Evolutionary conservation across 257 asterid species (phyloP), one percentile per base, ranked within the genome.

Genomic region (Penstemon newberryi): DNA sequence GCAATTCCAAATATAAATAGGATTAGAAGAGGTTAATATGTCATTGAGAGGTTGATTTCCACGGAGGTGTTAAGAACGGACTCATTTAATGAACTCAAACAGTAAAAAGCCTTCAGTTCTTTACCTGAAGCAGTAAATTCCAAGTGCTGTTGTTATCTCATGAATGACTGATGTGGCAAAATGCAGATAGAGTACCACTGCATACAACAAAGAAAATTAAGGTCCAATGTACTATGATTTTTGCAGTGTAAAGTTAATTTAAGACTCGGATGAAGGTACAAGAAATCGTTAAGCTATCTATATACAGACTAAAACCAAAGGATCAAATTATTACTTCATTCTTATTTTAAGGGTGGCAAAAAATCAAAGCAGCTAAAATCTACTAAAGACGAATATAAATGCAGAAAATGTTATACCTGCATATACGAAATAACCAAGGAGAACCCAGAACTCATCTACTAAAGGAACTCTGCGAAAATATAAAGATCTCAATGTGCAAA

Each of bases 101-200:
- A 10, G 47, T 12, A 25, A 41, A 60, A 40, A 52, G 12, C 43
- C 1, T 0, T 2, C 33, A 43, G 44, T 56, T 72, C 57, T 84
- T 80, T 69, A 94, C 99, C 99, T 89, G 91, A 94, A 94, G 82
- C 99, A 94, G 73, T 69, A 79, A 64, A 94, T 94, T 65, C 98
- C 97, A 6, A 93, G 83, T 38, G 97, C 99, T 44, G 97, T 72
- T 11, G 97, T 94, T 60, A 94, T 91, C 80, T 94, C 99, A 4
- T 91, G 93, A 78, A 87, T 59, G 69, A 94, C 96, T 60, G 99
- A 89, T 36, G 96, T 86, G 8, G 90, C 97, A 57, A 94, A 89
- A 73, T 94, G 97, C 79, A 85, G 73, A 77, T 94, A 91, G 56
- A 94, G 96, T 11, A 84, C 47, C 70, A 40, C 97, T 94, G 92